A percentile compares a stretch with the other conserved stretches of the same genome.
Evolutionary conservation across 257 asterid genomes (phyloP).

Genomic region (Galeopsis tetrahit): DNA sequence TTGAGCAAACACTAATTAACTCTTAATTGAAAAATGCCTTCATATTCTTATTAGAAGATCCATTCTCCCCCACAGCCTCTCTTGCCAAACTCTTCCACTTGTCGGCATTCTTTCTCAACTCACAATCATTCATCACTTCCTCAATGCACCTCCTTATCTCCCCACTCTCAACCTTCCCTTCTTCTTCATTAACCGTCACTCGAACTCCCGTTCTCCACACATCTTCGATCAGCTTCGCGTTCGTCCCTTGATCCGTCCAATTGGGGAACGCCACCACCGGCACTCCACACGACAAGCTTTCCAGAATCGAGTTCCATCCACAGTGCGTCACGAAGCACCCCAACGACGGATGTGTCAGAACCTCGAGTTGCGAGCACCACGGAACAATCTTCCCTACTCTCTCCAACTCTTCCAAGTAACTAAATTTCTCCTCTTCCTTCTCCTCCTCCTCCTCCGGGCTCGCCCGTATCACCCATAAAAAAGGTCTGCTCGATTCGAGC

Average conservation of each 20-base stretch:
- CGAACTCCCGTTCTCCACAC: conserved; percentile 59
- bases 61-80: conserved; percentile 47
- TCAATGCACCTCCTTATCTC: conserved; percentile 60
- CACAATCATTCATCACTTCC: conserved; percentile 48
- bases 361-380: conserved; percentile 71
- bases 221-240: conserved; percentile 58
- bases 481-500: conserved; percentile 44
- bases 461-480: conserved; percentile 59
- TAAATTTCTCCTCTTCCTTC: conserved; percentile 1
- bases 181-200: conserved; percentile 32
- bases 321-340: conserved; percentile 69
- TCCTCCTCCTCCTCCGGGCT: neutral
- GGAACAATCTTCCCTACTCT: conserved; percentile 49
- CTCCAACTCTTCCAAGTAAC: conserved; percentile 39
- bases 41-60: conserved; percentile 51
- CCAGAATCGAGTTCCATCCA: conserved; percentile 73
- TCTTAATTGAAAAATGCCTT: conserved; percentile 33
- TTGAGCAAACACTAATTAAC: neutral
- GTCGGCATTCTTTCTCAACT: conserved; percentile 43
- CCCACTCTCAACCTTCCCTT: conserved; percentile 45
- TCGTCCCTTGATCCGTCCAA: conserved; percentile 59
- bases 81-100: conserved; percentile 44
- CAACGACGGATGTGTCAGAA: conserved; percentile 51
- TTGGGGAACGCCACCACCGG: conserved; percentile 56
- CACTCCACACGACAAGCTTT: conserved; percentile 50